Conservation (phyloP, 305 asterid genomes). For the Rubia peregrina region DNA sequence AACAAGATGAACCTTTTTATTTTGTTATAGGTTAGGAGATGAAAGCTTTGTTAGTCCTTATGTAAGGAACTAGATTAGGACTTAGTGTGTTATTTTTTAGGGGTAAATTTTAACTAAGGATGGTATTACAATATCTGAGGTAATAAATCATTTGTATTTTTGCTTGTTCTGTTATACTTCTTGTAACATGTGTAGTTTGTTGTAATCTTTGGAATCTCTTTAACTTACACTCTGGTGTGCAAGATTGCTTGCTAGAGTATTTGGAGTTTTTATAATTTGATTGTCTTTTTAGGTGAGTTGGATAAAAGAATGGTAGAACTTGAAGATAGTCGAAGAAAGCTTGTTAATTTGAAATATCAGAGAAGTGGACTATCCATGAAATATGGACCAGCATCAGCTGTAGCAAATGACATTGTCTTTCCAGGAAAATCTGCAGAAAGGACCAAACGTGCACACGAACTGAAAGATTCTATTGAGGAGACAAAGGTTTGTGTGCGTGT, state of each 20-base stretch:
- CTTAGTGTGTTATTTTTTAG: no score
- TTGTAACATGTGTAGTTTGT: not conserved
- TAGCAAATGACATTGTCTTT: conserved; percentile 61
- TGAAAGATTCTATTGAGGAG: conserved; percentile 73
- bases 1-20: no score
- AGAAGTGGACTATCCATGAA: conserved; percentile 59
- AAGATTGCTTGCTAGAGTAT: not conserved
- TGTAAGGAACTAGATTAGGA: no score
- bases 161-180: no score
- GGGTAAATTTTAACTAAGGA: no score
- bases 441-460: conserved; percentile 59
- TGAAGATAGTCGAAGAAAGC: conserved; percentile 91
- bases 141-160: no score
- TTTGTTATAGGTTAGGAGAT: no score
- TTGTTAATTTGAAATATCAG: conserved; percentile 75
- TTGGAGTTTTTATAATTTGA: not conserved
- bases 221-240: not conserved
- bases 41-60: no score
- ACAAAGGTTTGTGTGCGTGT: conserved; percentile 43
- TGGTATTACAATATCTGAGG: no score
- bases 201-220: not conserved
- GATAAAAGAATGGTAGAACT: conserved; percentile 88
- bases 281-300: conserved; percentile 53
- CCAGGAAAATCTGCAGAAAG: conserved; percentile 72
- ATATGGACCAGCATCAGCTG: conserved; percentile 54